Conservation (phyloP, 371 early-diverging fungal species). For the Caulochytrium protostelioides region DNA sequence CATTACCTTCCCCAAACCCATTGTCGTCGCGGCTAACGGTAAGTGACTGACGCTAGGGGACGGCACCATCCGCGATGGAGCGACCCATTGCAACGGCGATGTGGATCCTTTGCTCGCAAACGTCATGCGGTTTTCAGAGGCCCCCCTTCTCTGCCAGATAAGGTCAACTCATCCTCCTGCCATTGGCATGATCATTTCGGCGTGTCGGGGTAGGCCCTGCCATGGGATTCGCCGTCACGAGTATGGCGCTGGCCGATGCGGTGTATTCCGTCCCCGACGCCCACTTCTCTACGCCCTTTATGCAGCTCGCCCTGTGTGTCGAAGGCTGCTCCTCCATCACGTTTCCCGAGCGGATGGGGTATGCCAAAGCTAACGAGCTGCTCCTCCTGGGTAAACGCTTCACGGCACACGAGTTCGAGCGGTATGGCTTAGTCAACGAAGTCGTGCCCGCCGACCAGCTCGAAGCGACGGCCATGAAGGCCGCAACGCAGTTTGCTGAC, state of each 20-base stretch:
- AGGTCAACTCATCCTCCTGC: background rate
- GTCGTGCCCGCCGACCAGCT: constrained; percentile 25
- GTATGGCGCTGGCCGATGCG: constrained; percentile 42
- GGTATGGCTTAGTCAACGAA: constrained; percentile 22
- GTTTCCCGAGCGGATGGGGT: constrained; percentile 38
- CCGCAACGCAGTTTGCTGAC: too few relatives aligned
- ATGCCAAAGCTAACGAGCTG: constrained; percentile 38
- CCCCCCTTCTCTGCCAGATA: too few relatives aligned
- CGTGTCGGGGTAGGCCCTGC: constrained; percentile 26
- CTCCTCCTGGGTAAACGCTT: constrained; percentile 29
- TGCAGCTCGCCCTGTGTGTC: constrained; percentile 44
- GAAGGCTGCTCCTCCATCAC: constrained; percentile 40
- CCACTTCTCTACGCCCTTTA: constrained; percentile 42
- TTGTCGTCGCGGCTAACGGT: constrained; percentile 54
- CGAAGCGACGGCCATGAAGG: background rate
- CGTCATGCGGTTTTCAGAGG: too few relatives aligned
- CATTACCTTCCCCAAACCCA: constrained; percentile 43
- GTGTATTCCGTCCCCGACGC: constrained; percentile 39
- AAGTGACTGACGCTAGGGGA: constrained; percentile 3
- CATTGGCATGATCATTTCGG: background rate
- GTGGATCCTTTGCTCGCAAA: too few relatives aligned
- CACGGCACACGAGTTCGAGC: constrained; percentile 28
- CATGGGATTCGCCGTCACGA: constrained; percentile 45
- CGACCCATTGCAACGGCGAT: too few relatives aligned
- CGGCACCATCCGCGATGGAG: too few relatives aligned